These are phyloP conservation scores for Hyaloperonospora brassicae DNA, from an alignment of 352 stramenopile species.

Conservation along the genomic window DNA sequence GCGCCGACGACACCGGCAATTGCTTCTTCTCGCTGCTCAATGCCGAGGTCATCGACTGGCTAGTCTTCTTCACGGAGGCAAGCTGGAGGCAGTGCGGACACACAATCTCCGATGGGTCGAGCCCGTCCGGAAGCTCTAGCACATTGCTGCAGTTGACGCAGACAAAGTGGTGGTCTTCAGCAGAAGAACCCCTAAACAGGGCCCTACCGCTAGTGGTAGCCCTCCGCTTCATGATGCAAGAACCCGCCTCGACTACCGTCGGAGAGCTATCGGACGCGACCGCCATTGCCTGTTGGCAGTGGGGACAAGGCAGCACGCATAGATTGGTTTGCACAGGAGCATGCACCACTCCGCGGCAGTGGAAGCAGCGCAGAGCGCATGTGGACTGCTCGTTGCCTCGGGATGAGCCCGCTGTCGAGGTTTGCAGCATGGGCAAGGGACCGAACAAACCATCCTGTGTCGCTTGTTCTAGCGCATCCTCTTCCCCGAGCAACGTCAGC, in stretches of 20 bases:
- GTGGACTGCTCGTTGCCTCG: no score
- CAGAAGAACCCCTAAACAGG: not conserved
- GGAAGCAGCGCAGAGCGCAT: no score
- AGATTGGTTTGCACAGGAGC: no score
- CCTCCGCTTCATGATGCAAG: conserved; percentile 4
- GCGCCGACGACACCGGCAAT: conserved; percentile 22
- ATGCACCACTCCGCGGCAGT: no score
- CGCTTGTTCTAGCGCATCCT: conserved; percentile 28
- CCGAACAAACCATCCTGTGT: conserved; percentile 5
- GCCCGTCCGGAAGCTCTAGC: conserved; percentile 38
- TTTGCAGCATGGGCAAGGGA: conserved; percentile 7
- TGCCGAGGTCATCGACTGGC: conserved; percentile 17
- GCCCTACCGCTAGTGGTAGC: no score
- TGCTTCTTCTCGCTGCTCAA: conserved; percentile 25
- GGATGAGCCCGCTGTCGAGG: conserved; percentile 9
- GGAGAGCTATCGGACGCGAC: conserved; percentile 29
- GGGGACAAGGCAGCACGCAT: conserved; percentile 10
- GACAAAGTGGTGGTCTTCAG: conserved; percentile 24
- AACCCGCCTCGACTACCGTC: conserved; percentile 20
- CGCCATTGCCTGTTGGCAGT: conserved; percentile 37
- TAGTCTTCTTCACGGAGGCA: conserved; percentile 39
- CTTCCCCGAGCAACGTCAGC: conserved; percentile 44
- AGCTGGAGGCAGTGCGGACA: conserved; percentile 63
- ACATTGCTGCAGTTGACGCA: conserved; percentile 55
- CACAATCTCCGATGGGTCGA: conserved; percentile 42